Conservation (phyloP, 2,329 filamentous ascomycete genomes). For the Cladosporium cucumerinum region DNA sequence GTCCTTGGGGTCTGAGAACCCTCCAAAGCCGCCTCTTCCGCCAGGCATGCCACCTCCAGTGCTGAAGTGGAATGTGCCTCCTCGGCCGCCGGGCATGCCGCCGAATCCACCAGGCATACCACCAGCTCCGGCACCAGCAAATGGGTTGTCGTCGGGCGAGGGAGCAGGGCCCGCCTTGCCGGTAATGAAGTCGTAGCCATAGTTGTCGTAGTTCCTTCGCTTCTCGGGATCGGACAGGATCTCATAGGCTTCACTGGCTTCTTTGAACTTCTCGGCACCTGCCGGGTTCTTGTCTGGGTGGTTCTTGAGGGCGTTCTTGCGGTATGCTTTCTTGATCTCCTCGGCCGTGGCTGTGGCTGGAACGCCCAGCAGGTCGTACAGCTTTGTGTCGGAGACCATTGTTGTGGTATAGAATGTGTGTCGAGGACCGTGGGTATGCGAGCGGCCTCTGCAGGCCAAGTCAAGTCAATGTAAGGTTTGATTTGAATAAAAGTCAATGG, state of each 20-base stretch:
- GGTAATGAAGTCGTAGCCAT: conserved; percentile 81
- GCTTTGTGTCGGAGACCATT: conserved; percentile 94
- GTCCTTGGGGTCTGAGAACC: conserved; percentile 76
- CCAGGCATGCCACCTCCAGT: conserved; percentile 49
- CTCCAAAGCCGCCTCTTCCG: conserved; percentile 62
- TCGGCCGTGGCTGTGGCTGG: conserved; percentile 80
- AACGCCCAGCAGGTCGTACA: conserved; percentile 83
- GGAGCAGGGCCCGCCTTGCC: conserved; percentile 48
- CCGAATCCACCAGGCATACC: conserved; percentile 39
- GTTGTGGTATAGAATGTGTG: conserved; percentile 12
- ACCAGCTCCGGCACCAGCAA: conserved; percentile 31
- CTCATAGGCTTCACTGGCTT: conserved; percentile 95
- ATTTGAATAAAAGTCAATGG: conserved; percentile 10
- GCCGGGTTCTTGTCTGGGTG: conserved; percentile 96
- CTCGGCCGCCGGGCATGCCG: conserved; percentile 54
- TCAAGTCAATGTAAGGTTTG: background rate
- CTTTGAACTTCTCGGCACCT: conserved; percentile 93
- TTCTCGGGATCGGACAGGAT: conserved; percentile 97
- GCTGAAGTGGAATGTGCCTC: conserved; percentile 63
- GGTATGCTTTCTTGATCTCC: conserved; percentile 95
- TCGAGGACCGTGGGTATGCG: background rate
- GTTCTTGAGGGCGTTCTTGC: conserved; percentile 75
- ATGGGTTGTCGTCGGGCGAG: conserved; percentile 53
- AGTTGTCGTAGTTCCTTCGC: conserved; percentile 91
- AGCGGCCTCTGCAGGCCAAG: background rate